Evolutionary conservation across 2,329 filamentous ascomycete species (phyloP), one percentile per base, ranked within the genome.

Genomic region (Aspergillus pseudoglaucus): DNA sequence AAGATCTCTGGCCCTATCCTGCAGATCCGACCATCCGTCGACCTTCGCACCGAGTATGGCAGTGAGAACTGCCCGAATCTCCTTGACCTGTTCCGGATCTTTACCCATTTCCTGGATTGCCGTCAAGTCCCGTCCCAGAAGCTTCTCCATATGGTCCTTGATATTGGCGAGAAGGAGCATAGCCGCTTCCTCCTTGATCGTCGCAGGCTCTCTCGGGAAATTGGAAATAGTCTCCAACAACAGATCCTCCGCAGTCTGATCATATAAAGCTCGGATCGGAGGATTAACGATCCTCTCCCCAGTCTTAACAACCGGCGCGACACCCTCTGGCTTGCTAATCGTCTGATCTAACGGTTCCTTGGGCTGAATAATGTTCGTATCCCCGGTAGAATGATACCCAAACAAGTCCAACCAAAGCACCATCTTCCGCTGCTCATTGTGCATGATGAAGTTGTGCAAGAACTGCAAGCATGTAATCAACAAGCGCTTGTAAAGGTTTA

Each of bases 381-480:
- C 70, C 7, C 67, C 69, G 10, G 69, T 71, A 3, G 70, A 71
- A 44, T 78, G 73, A 52, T 78, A 79, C 45, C 83, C 82, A 55
- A 85, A 85, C 2, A 85, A 69, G 60, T 82, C 78, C 33, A 84
- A 66, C 81, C 81, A 85, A 2, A 85, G 72, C 56, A 83, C 79
- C 55, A 84, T 72, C 58, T 85, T 84, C 35, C 80, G 71, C 50
- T 81, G 75, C 64, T 85, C 81, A 55, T 85, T 85, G 51, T 81
- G 77, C 59, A 81, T 81, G 42, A 83, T 80, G 43, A 84, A 75
- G 53, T 84, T 84, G 65, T 84, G 82, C 47, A 84, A 65, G 54
- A 83, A 83, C 59, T 84, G 82, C n/a, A 85, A 70, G 52, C 79
- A 80, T 2, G 80, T 83, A 47, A 84, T 83, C 57, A 84, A 70